Evolutionary conservation across 352 stramenopile genomes (phyloP).

Genomic region (Phytophthora pluvialis): DNA sequence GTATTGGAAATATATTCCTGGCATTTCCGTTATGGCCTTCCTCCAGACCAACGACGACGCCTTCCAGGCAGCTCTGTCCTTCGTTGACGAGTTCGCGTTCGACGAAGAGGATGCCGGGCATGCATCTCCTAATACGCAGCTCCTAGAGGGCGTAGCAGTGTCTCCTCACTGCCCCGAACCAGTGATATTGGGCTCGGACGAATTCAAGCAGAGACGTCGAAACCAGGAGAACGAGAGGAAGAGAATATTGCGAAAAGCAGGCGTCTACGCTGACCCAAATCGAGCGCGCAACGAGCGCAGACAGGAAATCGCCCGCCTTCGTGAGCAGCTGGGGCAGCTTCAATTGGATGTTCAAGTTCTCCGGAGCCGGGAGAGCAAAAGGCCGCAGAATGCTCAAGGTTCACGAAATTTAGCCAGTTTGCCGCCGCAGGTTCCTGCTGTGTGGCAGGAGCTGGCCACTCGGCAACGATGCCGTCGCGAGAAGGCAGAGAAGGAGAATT

Average conservation of each 20-base stretch:
- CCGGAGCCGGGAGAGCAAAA: background rate
- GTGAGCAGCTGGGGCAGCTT: constrained; percentile 38
- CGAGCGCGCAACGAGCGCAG: constrained; percentile 35
- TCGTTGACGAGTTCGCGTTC: constrained; percentile 13
- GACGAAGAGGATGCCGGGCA: background rate
- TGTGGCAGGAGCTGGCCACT: background rate
- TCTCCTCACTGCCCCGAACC: background rate
- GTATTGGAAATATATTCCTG: background rate
- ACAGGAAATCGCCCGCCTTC: constrained; percentile 50
- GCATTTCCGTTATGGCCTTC: constrained; percentile 1
- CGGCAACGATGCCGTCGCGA: background rate
- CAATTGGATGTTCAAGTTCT: background rate
- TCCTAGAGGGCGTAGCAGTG: background rate
- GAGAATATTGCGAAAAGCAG: constrained; percentile 35
- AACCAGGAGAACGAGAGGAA: constrained; percentile 28
- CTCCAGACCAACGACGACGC: background rate
- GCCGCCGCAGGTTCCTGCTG: background rate
- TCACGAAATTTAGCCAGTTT: background rate
- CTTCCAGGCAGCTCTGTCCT: constrained; percentile 5
- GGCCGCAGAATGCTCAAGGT: background rate
- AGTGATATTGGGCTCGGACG: constrained; percentile 16
- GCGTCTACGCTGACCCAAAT: constrained; percentile 39
- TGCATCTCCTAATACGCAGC: background rate
- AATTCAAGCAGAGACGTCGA: constrained; percentile 6
- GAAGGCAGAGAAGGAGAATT: background rate